Conservation (phyloP, 495 filamentous ascomycete species). For the Hypomontagnella monticulosa region DNA sequence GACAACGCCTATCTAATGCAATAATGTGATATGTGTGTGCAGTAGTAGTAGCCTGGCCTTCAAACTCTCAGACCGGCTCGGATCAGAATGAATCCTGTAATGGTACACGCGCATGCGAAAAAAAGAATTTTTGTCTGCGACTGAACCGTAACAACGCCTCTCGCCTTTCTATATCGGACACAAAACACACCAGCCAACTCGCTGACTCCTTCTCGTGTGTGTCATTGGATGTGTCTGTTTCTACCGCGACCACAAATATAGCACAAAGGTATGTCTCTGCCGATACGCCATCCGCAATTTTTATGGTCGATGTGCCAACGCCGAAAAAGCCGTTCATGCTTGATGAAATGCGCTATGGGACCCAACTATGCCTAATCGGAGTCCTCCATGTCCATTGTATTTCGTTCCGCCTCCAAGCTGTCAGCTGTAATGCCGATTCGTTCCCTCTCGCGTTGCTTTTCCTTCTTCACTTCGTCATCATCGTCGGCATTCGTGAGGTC, state of each 20-base stretch:
- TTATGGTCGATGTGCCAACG: background rate
- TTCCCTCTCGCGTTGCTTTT: conserved; percentile 38
- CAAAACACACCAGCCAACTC: conserved; percentile 2
- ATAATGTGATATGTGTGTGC: conserved; percentile 1
- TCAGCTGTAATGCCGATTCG: conserved; percentile 46
- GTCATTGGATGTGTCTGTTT: background rate
- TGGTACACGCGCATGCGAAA: conserved; percentile 38
- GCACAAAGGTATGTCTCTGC: conserved; percentile 11
- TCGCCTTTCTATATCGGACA: conserved; percentile 26
- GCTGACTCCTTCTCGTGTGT: too few species aligned
- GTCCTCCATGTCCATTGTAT: conserved; percentile 51
- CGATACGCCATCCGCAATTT: conserved; percentile 22
- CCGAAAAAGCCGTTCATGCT: background rate
- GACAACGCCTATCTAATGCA: conserved; percentile 50
- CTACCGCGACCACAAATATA: conserved; percentile 19
- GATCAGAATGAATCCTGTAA: conserved; percentile 12
- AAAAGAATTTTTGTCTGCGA: conserved; percentile 14
- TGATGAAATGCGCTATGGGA: background rate
- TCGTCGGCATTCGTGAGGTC: conserved; percentile 62
- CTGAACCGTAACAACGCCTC: conserved; percentile 25
- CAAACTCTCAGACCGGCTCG: background rate
- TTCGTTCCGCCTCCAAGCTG: conserved; percentile 50
- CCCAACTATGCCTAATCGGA: conserved; percentile 32
- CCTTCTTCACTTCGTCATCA: conserved; percentile 52
- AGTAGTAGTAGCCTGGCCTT: background rate